These are phyloP conservation scores for Porphyrellus sp. DNA, from an alignment of 1,284 basidiomycete genomes.

Conservation along the genomic window DNA sequence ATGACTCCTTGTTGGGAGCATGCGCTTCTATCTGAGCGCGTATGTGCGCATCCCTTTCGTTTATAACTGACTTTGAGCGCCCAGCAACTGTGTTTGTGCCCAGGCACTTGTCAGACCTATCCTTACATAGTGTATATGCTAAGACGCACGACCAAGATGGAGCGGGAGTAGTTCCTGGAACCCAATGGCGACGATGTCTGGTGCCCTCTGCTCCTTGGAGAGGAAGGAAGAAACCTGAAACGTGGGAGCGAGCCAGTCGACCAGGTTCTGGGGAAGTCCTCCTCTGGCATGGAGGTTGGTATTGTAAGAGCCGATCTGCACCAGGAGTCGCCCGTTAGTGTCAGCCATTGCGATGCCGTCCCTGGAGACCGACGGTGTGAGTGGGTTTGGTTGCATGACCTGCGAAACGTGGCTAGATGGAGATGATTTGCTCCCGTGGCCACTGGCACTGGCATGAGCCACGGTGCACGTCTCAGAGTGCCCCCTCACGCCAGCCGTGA, in stretches of 20 bases:
- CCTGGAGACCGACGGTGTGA: neutral
- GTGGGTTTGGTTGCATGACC: neutral
- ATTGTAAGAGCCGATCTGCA: slow-evolving; percentile 10
- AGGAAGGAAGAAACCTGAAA: slow-evolving; percentile 72
- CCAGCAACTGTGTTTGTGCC: slow-evolving; percentile 52
- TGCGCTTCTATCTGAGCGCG: slow-evolving; percentile 68
- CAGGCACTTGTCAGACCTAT: slow-evolving; percentile 9
- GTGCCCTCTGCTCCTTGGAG: slow-evolving; percentile 53
- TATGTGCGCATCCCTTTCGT: slow-evolving; percentile 59
- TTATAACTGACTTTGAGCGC: slow-evolving; percentile 58
- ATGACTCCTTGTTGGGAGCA: slow-evolving; percentile 64
- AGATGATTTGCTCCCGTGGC: too few species aligned
- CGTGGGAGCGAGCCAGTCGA: slow-evolving; percentile 80
- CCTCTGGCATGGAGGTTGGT: slow-evolving; percentile 70
- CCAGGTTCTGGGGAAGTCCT: slow-evolving; percentile 74
- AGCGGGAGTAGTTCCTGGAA: slow-evolving; percentile 88
- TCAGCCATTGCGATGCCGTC: slow-evolving; percentile 11
- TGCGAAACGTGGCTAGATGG: neutral
- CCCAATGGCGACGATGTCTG: slow-evolving; percentile 85
- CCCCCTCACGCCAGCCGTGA: too few species aligned
- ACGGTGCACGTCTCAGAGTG: too few species aligned
- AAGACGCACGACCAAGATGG: slow-evolving; percentile 68
- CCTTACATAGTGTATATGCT: slow-evolving; percentile 2
- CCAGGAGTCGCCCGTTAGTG: slow-evolving; percentile 6
- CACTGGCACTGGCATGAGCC: too few species aligned